phyloP scores from a whole-genome alignment of 2,329 filamentous ascomycete genomes.

The Neospermospora avenae region DNA sequence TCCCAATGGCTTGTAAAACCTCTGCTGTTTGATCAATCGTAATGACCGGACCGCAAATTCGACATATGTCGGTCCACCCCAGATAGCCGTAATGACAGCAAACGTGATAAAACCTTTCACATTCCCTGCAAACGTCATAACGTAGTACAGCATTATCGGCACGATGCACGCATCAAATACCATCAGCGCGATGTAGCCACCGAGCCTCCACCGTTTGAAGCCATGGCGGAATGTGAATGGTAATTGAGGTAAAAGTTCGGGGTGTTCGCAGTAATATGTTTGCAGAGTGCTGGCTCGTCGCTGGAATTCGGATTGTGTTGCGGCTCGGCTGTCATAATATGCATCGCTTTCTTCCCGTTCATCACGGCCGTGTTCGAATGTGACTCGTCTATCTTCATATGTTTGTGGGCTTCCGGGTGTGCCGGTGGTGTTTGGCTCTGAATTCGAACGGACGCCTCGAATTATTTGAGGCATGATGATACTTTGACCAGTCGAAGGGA shows the following conservation, averaged over 20 bases:
- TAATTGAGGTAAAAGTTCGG: slow-evolving; percentile 25
- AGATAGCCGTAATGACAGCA: slow-evolving; percentile 52
- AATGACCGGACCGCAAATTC: slow-evolving; percentile 49
- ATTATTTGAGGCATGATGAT: slow-evolving; percentile 1
- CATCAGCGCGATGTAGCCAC: slow-evolving; percentile 40
- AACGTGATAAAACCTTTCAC: slow-evolving; percentile 43
- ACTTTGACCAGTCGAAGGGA: not conserved
- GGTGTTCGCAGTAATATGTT: slow-evolving; percentile 25
- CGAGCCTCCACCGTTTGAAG: slow-evolving; percentile 27
- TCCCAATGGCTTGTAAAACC: slow-evolving; percentile 49
- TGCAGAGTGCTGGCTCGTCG: slow-evolving; percentile 25
- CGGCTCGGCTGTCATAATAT: slow-evolving; percentile 27
- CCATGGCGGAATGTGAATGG: slow-evolving; percentile 30
- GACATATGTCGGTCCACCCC: slow-evolving; percentile 52
- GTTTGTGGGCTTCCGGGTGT: not conserved
- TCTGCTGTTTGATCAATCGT: slow-evolving; percentile 46
- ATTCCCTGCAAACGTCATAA: slow-evolving; percentile 40
- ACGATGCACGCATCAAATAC: slow-evolving; percentile 47
- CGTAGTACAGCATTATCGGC: slow-evolving; percentile 52
- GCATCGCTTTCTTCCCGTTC: slow-evolving; percentile 21
- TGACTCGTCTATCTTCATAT: slow-evolving; percentile 17
- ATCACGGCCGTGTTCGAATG: slow-evolving; percentile 18
- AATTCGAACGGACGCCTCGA: slow-evolving; percentile 3
- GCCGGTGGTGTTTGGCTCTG: slow-evolving; percentile 1
- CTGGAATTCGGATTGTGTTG: slow-evolving; percentile 23